These are phyloP conservation scores for Tuctoria greenei DNA, from an alignment of 176 grass and related monocot genomes.

Conservation along the genomic window DNA sequence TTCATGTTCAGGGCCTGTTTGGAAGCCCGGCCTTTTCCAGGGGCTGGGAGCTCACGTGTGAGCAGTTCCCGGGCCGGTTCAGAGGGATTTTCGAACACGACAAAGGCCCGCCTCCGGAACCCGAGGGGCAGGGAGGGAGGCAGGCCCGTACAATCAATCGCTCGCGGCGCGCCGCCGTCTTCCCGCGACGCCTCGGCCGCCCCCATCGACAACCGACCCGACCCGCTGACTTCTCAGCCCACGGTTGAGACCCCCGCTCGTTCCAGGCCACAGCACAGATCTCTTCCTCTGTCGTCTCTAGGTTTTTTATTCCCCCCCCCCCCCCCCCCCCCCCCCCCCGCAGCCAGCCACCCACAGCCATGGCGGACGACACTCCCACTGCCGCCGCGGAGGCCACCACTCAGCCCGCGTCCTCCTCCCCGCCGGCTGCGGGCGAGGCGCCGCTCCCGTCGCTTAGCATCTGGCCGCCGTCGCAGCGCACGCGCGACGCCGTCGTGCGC, in stretches of 20 bases:
- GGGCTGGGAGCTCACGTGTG: no score
- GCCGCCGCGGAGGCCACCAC: slow-evolving; percentile 4
- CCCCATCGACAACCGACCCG: no score
- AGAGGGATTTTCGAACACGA: no score
- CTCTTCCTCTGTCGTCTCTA: slow-evolving; percentile 5
- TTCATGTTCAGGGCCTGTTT: no score
- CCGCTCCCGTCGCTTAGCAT: slow-evolving; percentile 60
- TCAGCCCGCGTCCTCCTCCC: slow-evolving; percentile 11
- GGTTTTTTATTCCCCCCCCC: neutral
- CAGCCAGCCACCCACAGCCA: slow-evolving; percentile 10
- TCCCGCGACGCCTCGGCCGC: no score
- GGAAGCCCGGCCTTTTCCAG: no score
- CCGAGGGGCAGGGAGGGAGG: no score
- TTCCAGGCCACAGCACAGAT: slow-evolving; percentile 34
- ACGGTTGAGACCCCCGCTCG: neutral
- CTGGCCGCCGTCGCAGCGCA: slow-evolving; percentile 93
- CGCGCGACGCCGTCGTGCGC: slow-evolving; percentile 80
- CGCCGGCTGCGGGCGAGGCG: neutral
- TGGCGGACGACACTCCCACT: slow-evolving; percentile 63
- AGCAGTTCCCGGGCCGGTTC: no score
- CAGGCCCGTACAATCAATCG: no score
- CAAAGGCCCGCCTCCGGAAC: no score
- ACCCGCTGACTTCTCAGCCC: neutral
- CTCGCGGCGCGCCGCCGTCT: no score
- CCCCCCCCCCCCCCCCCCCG: no score